phyloP scores from a whole-genome alignment of 768 basidiomycete genomes.

The Cystobasidiopsis lactophilus region DNA sequence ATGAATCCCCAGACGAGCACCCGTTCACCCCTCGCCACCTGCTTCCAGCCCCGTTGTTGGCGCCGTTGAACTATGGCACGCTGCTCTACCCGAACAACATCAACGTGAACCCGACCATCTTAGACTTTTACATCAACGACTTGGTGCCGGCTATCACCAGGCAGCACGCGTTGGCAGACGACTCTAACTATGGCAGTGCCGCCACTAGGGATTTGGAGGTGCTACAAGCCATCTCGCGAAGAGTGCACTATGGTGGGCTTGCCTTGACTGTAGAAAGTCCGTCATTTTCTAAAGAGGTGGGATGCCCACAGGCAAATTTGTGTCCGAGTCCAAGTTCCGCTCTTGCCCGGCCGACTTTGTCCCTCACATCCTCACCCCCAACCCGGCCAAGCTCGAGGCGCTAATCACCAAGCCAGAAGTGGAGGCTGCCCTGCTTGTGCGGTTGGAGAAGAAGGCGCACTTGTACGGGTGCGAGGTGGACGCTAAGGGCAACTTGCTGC shows the following conservation, averaged over 20 bases:
- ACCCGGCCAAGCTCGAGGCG: constrained; percentile 52
- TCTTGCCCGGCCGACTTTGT: constrained; percentile 66
- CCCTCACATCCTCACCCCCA: constrained; percentile 64
- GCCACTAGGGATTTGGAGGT: constrained; percentile 88
- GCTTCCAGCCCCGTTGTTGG: constrained; percentile 64
- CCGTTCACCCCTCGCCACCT: constrained; percentile 51
- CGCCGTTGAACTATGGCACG: constrained; percentile 45
- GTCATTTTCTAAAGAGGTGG: neutral
- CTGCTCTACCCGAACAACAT: constrained; percentile 48
- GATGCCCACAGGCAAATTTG: constrained; percentile 92
- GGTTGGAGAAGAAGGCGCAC: constrained; percentile 62
- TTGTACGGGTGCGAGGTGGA: constrained; percentile 63
- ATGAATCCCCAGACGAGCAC: constrained; percentile 95
- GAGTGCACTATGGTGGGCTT: constrained; percentile 80
- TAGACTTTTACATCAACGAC: constrained; percentile 62
- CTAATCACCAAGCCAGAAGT: constrained; percentile 97
- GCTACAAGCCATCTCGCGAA: constrained; percentile 90
- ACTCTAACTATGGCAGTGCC: constrained; percentile 92
- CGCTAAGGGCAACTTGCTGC: constrained; percentile 35
- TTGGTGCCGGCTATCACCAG: constrained; percentile 83
- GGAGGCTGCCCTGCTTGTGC: constrained; percentile 56
- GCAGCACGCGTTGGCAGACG: constrained; percentile 58
- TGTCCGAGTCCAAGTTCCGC: constrained; percentile 92
- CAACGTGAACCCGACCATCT: constrained; percentile 57
- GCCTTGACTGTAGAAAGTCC: neutral